Evolutionary conservation across 805 yeast species (phyloP).

Genomic region (Torulaspora delbrueckii): DNA sequence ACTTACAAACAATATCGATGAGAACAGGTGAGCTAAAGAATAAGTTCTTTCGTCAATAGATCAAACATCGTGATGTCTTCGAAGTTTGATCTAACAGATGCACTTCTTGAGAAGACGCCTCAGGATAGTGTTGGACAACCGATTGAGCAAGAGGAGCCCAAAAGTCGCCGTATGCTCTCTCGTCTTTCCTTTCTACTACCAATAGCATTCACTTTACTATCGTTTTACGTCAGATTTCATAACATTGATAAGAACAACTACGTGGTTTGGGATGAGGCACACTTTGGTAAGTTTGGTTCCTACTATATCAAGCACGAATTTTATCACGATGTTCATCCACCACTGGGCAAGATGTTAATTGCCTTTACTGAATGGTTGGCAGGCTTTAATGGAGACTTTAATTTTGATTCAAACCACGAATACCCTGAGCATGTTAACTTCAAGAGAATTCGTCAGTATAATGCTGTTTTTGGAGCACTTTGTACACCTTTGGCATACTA

Average conservation of each 20-base stretch:
- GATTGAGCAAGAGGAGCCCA: not conserved
- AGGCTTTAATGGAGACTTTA: conserved; percentile 84
- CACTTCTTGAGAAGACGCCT: not conserved
- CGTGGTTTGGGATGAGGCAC: conserved; percentile 98
- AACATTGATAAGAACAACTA: conserved; percentile 62
- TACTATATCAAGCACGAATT: conserved; percentile 83
- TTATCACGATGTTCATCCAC: conserved; percentile 97
- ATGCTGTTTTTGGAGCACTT: conserved; percentile 75
- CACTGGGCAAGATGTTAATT: conserved; percentile 88
- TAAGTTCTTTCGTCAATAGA: not conserved
- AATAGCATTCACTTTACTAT: conserved; percentile 58
- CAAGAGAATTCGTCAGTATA: conserved; percentile 81
- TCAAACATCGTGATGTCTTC: not conserved
- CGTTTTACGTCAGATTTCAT: conserved; percentile 73
- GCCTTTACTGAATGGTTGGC: conserved; percentile 84
- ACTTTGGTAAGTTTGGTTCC: conserved; percentile 94
- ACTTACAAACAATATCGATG: too few relatives aligned
- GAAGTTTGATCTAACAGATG: not conserved
- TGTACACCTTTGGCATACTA: conserved; percentile 85
- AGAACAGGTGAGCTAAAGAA: not conserved
- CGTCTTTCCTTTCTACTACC: conserved; percentile 26
- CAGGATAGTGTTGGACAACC: not conserved
- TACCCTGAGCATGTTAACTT: conserved; percentile 78
- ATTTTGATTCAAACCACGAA: conserved; percentile 72
- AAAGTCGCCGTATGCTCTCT: not conserved